Conservation (phyloP, 495 filamentous ascomycete species). For the Annulohypoxylon nitens region DNA sequence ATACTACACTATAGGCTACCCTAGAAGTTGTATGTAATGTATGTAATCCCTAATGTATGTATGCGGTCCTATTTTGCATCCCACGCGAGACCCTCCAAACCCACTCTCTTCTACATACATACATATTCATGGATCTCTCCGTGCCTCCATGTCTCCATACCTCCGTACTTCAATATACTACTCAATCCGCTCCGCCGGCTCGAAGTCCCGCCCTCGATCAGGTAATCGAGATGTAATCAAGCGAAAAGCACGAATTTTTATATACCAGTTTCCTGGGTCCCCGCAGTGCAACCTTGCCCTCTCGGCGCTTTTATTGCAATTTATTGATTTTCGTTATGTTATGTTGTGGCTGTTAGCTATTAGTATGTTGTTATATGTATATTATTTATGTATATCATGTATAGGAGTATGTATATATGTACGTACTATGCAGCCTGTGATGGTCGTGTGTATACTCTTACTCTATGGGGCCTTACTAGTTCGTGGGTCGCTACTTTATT, state of each 20-base stretch:
- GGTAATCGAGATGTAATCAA: conserved; percentile 40
- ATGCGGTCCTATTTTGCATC: conserved; percentile 16
- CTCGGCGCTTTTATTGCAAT: conserved; percentile 21
- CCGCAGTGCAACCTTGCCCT: conserved; percentile 36
- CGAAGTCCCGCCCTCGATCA: conserved; percentile 43
- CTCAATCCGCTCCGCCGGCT: conserved; percentile 41
- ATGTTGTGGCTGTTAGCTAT: not conserved
- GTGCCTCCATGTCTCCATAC: not conserved
- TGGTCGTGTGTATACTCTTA: conserved; percentile 1
- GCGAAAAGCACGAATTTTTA: not conserved
- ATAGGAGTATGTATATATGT: not conserved
- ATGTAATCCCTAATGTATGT: conserved; percentile 8
- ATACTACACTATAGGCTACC: not conserved
- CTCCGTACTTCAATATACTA: not conserved
- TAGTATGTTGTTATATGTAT: conserved; percentile 1
- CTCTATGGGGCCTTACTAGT: conserved; percentile 3
- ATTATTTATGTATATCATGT: not conserved
- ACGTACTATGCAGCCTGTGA: not conserved
- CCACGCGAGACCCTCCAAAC: conserved; percentile 13
- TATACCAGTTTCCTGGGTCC: conserved; percentile 43
- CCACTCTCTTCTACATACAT: not conserved
- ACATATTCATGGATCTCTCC: not conserved
- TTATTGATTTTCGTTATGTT: conserved; percentile 13
- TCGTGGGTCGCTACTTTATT: conserved; percentile 9
- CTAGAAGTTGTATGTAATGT: not conserved